Evolutionary conservation across 371 early-diverging fungal genomes (phyloP).

Genomic region (Mucor saturninus): DNA sequence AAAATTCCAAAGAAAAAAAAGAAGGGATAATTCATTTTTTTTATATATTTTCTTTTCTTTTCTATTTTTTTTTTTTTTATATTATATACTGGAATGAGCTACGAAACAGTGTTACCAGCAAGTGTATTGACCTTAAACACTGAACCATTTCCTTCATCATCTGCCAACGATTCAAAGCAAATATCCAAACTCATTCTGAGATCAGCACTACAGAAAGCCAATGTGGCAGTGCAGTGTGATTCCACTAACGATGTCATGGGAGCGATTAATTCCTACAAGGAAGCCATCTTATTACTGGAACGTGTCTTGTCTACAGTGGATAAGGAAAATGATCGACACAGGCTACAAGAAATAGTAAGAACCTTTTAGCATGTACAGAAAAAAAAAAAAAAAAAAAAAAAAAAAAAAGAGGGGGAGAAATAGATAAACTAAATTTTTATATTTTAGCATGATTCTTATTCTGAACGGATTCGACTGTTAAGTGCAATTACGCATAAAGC

Average conservation of each 20-base stretch:
- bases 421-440: neutral
- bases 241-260: constrained; percentile 48
- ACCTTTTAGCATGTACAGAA: neutral
- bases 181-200: constrained; percentile 46
- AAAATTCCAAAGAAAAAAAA: constrained; percentile 4
- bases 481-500: constrained; percentile 12
- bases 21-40: neutral
- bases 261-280: constrained; percentile 52
- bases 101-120: constrained; percentile 5
- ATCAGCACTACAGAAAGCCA: constrained; percentile 53
- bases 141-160: constrained; percentile 15
- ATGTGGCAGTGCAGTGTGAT: constrained; percentile 53
- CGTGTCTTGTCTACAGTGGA: constrained; percentile 45
- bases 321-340: constrained; percentile 42
- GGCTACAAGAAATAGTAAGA: constrained; percentile 55
- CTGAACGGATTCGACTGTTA: constrained; percentile 20
- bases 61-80: constrained; percentile 1
- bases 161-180: constrained; percentile 32
- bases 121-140: constrained; percentile 10
- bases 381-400: too few species aligned
- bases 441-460: constrained; percentile 31
- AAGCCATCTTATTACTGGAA: constrained; percentile 47
- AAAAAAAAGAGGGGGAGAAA: neutral
- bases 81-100: constrained; percentile 11
- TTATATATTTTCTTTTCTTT: neutral